phyloP scores from a whole-genome alignment of 2,329 filamentous ascomycete genomes.

The Fusarium poae region DNA sequence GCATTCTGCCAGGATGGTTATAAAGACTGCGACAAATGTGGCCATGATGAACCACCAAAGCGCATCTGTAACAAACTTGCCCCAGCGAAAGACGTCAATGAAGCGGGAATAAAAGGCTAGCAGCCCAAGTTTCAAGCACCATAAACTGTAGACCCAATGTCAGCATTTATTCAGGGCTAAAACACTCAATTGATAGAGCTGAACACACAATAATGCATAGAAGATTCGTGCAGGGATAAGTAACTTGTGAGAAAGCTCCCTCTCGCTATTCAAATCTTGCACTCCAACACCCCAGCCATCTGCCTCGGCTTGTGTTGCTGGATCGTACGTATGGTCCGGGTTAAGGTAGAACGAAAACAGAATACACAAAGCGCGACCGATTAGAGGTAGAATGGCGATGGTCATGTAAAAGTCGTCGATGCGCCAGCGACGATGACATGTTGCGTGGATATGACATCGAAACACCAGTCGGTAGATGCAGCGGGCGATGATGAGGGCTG shows the following conservation, averaged over 20 bases:
- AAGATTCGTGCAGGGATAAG: slow-evolving; percentile 49
- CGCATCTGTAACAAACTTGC: slow-evolving; percentile 36
- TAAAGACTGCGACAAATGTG: slow-evolving; percentile 48
- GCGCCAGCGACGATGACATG: slow-evolving; percentile 51
- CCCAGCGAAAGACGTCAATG: slow-evolving; percentile 45
- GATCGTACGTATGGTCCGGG: slow-evolving; percentile 45
- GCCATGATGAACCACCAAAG: slow-evolving; percentile 49
- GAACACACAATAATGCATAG: slow-evolving; percentile 51
- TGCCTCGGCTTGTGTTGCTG: slow-evolving; percentile 42
- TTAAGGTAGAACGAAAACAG: slow-evolving; percentile 46
- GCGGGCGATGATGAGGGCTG: slow-evolving; percentile 48
- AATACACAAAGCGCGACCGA: slow-evolving; percentile 48
- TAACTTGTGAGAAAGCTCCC: slow-evolving; percentile 47
- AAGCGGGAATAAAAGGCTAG: slow-evolving; percentile 52
- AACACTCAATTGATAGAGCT: not conserved
- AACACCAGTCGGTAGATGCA: slow-evolving; percentile 48
- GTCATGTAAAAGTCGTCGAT: slow-evolving; percentile 53
- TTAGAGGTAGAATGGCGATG: slow-evolving; percentile 49
- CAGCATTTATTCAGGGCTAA: not conserved
- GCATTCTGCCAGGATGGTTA: slow-evolving; percentile 49
- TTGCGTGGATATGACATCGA: slow-evolving; percentile 47
- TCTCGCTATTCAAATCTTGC: slow-evolving; percentile 34
- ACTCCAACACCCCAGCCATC: slow-evolving; percentile 26
- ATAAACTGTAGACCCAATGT: slow-evolving; percentile 41
- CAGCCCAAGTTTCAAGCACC: slow-evolving; percentile 50